A percentile compares a stretch with the other conserved stretches of the same genome.
Conservation (phyloP, 768 basidiomycete genomes). For the Mycena alexandri region DNA sequence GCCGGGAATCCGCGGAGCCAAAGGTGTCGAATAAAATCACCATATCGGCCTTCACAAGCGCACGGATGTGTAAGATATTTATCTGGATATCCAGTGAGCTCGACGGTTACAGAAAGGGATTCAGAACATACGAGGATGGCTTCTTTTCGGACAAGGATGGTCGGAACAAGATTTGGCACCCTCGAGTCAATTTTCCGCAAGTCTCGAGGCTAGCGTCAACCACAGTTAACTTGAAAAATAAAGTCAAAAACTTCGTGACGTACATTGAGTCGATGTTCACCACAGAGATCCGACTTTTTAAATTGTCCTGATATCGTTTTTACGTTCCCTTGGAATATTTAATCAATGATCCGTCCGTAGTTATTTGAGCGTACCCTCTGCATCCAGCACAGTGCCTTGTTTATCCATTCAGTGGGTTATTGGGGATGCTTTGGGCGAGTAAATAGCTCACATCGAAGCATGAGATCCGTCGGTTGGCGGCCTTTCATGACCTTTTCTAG, state of each 20-base stretch:
- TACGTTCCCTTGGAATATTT: slow-evolving; percentile 71
- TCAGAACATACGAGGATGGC: slow-evolving; percentile 79
- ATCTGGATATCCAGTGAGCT: slow-evolving; percentile 60
- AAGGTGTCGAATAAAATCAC: slow-evolving; percentile 94
- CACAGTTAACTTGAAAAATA: slow-evolving; percentile 38
- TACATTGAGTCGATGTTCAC: slow-evolving; percentile 92
- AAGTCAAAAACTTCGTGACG: slow-evolving; percentile 47
- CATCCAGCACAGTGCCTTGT: slow-evolving; percentile 88
- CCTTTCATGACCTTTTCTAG: slow-evolving; percentile 90
- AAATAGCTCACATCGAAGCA: slow-evolving; percentile 84
- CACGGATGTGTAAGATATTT: slow-evolving; percentile 95
- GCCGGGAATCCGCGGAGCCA: slow-evolving; percentile 86
- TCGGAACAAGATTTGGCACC: slow-evolving; percentile 94
- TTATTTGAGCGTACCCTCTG: slow-evolving; percentile 67
- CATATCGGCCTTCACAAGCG: slow-evolving; percentile 92
- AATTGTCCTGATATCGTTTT: slow-evolving; percentile 91
- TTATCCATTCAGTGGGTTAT: slow-evolving; percentile 32
- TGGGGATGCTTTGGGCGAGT: slow-evolving; percentile 18
- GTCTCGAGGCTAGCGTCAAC: slow-evolving; percentile 83
- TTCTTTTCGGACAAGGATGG: slow-evolving; percentile 90
- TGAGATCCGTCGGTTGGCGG: slow-evolving; percentile 88
- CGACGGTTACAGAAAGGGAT: slow-evolving; percentile 7
- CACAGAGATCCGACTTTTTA: slow-evolving; percentile 90
- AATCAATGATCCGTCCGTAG: slow-evolving; percentile 37
- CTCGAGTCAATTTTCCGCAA: slow-evolving; percentile 96